phyloP scores from a whole-genome alignment of 108 stramenopile species.

The Aurantiochytrium sp. region DNA sequence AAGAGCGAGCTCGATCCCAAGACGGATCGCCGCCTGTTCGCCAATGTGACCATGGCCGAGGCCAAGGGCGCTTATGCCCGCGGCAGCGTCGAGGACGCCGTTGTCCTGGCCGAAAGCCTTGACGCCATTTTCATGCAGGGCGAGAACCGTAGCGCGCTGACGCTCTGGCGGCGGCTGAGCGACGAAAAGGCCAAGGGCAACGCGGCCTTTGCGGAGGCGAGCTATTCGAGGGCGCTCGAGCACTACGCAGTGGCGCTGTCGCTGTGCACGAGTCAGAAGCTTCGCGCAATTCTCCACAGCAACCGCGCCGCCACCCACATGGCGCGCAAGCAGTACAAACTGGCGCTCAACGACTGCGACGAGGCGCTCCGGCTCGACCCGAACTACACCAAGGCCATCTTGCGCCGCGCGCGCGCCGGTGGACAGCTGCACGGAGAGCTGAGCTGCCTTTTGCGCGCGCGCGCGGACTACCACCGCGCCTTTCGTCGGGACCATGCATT shows the following conservation, averaged over 20 bases:
- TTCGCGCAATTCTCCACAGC: constrained; percentile 23
- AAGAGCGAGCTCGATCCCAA: not conserved
- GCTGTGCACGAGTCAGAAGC: not conserved
- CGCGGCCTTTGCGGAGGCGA: not conserved
- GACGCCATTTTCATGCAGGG: not conserved
- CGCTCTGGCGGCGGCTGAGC: not conserved
- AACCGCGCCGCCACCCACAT: constrained; percentile 37
- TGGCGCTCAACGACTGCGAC: constrained; percentile 37
- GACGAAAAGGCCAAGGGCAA: not conserved
- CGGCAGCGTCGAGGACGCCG: not conserved
- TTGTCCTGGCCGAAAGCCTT: not conserved
- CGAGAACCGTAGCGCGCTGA: not conserved
- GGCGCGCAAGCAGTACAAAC: not conserved
- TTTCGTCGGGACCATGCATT: not conserved
- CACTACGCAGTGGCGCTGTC: not conserved
- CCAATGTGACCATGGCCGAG: not conserved
- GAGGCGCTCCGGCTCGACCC: constrained; percentile 1
- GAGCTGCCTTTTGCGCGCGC: not conserved
- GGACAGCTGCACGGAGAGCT: not conserved
- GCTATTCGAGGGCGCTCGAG: not conserved
- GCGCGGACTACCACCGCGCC: not conserved
- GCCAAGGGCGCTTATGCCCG: not conserved
- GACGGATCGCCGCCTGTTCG: not conserved
- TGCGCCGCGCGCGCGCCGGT: constrained; percentile 35
- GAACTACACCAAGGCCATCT: constrained; percentile 22